Percentiles rank a stretch among this genome's conserved stretches.
These are phyloP conservation scores for Quercus rubra DNA, from an alignment of 306 rosid species.

Conservation along the genomic window DNA sequence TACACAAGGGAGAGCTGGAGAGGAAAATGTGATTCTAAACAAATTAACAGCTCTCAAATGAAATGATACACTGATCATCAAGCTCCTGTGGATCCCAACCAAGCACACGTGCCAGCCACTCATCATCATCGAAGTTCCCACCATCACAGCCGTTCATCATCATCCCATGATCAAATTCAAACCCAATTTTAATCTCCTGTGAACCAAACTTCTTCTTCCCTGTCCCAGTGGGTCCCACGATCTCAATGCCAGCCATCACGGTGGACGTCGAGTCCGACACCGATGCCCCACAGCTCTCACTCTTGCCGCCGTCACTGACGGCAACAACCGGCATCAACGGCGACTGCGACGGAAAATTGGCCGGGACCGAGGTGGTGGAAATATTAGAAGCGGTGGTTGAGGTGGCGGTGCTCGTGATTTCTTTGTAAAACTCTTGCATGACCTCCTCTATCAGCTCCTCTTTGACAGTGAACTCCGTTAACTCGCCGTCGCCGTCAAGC, in stretches of 20 bases:
- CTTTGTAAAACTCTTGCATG: neutral
- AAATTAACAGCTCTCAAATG: neutral
- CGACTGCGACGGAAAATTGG: neutral
- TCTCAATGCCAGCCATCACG: slow-evolving; percentile 29
- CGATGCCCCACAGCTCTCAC: slow-evolving; percentile 35
- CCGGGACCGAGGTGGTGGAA: too few relatives aligned
- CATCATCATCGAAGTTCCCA: neutral
- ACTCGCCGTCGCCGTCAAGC: neutral
- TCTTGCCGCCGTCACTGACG: neutral
- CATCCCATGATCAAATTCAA: neutral
- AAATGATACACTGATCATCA: neutral
- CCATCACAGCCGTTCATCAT: neutral
- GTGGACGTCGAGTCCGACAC: slow-evolving; percentile 29
- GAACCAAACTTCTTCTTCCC: neutral
- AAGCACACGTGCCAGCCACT: neutral
- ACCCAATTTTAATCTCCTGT: neutral
- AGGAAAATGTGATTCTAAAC: too few relatives aligned
- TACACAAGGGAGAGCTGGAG: too few relatives aligned
- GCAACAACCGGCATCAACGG: neutral
- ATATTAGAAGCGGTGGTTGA: too few relatives aligned
- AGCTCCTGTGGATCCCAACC: neutral
- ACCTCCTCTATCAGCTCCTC: neutral
- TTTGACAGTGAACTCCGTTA: neutral
- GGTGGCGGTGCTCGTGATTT: neutral
- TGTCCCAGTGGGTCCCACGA: neutral